Conservation (phyloP, 352 stramenopile genomes). For the Halophytophthora polymorphica region DNA sequence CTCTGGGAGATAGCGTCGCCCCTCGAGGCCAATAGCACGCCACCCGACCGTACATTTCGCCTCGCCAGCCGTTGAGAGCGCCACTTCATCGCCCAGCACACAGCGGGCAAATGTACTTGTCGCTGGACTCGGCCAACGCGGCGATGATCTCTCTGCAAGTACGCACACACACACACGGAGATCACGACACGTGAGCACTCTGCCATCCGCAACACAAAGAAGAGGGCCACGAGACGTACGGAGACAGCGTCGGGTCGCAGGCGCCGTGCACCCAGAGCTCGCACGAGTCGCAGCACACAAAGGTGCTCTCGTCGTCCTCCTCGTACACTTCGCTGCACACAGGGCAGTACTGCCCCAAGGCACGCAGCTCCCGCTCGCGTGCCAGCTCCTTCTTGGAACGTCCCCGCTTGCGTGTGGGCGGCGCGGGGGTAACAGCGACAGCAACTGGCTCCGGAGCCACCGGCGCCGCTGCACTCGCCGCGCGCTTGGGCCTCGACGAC, state of each 20-base stretch:
- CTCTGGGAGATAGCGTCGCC: too few relatives aligned
- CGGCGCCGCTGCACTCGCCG: slow-evolving; percentile 5
- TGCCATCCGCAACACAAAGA: not conserved
- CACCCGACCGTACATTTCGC: not conserved
- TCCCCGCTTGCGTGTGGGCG: slow-evolving; percentile 40
- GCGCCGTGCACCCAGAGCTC: slow-evolving; percentile 85
- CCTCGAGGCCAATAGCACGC: too few relatives aligned
- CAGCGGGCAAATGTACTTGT: slow-evolving; percentile 86
- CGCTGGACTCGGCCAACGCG: slow-evolving; percentile 58
- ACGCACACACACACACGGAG: slow-evolving; percentile 6
- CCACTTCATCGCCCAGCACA: slow-evolving; percentile 54
- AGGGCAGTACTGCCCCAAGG: slow-evolving; percentile 80
- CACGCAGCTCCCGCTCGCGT: slow-evolving; percentile 75
- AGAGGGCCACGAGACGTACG: slow-evolving; percentile 35
- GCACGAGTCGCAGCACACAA: slow-evolving; percentile 88
- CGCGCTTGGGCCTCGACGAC: slow-evolving; percentile 15
- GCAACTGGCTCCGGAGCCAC: slow-evolving; percentile 8
- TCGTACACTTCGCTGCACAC: slow-evolving; percentile 86
- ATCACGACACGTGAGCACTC: slow-evolving; percentile 8
- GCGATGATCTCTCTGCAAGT: slow-evolving; percentile 41
- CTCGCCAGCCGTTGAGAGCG: slow-evolving; percentile 1
- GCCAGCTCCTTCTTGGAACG: slow-evolving; percentile 62
- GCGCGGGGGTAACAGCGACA: slow-evolving; percentile 9
- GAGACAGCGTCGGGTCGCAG: slow-evolving; percentile 65
- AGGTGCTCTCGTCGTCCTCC: slow-evolving; percentile 80